phyloP scores from a whole-genome alignment of 202 grass and related monocot species.

The Saccharum hybrid region DNA sequence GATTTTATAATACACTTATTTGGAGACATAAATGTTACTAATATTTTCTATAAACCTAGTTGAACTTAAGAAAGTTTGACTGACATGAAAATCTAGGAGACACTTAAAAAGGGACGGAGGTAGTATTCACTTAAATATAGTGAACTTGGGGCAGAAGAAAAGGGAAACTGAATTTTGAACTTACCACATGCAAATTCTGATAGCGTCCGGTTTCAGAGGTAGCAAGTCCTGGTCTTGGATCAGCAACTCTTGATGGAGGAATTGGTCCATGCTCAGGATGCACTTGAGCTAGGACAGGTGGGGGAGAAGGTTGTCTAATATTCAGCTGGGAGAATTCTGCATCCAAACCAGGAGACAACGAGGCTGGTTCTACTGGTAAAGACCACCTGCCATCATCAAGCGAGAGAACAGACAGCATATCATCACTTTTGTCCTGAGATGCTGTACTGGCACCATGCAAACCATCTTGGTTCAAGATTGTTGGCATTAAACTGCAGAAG shows the following conservation, averaged over 20 bases:
- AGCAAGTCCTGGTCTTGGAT: slow-evolving; percentile 80
- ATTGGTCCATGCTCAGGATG: slow-evolving; percentile 58
- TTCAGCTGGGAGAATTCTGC: slow-evolving; percentile 75
- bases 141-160: slow-evolving; percentile 17
- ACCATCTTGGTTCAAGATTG: slow-evolving; percentile 62
- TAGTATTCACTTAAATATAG: slow-evolving; percentile 17
- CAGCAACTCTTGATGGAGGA: slow-evolving; percentile 70
- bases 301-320: slow-evolving; percentile 79
- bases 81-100: neutral
- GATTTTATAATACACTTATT: neutral
- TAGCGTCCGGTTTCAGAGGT: slow-evolving; percentile 55
- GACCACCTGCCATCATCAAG: slow-evolving; percentile 92
- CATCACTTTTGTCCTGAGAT: slow-evolving; percentile 60
- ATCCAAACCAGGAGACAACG: slow-evolving; percentile 52
- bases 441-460: slow-evolving; percentile 48
- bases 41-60: neutral
- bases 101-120: neutral
- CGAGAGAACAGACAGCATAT: slow-evolving; percentile 83
- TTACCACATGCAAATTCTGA: slow-evolving; percentile 96
- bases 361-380: slow-evolving; percentile 61
- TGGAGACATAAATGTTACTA: neutral
- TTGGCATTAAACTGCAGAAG: slow-evolving; percentile 62
- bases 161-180: slow-evolving; percentile 37
- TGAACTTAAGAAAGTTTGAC: neutral
- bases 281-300: slow-evolving; percentile 76